Evolutionary conservation across 2,329 filamentous ascomycete species (phyloP), one percentile per base, ranked within the genome.

Genomic region (Aspergillus novoparasiticus): DNA sequence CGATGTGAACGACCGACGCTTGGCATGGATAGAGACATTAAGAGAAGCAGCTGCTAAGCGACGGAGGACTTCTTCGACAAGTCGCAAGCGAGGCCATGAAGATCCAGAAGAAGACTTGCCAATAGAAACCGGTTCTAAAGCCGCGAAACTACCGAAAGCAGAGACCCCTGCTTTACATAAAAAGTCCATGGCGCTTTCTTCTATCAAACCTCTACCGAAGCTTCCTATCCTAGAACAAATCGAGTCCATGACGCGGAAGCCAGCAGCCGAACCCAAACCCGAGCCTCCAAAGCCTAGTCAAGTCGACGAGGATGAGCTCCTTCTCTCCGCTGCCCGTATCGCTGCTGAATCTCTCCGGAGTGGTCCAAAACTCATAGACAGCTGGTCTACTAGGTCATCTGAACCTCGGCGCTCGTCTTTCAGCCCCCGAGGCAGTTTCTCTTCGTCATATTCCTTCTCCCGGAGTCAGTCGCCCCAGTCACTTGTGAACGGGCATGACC

Each of bases 291-390:
- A 68, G 58, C 66, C 66, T 23, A 67, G 60, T 54, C 71, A 75
- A 61, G 72, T 80, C 43, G 77, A 81, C 43, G 75, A 80, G 64
- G 79, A 81, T 55, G 79, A 81, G 66, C 68, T 81, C 11, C 72
- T 80, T 14, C 71, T 81, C 21, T 78, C 72, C 32, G 76, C 77
- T 6, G 79, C 79, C 11, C 76, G 79, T 11, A 79, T 81, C 48
- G 75, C 76, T 23, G 78, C 78, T 10, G 76, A 79, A 60, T 71
- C 75, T n/a, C 55, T 81, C 10, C 71, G 77, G 10, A 76, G 68
- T 21, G 78, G 78, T 1, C 75, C 75, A 10, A 72, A 65, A 8
- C 70, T 80, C 39, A 68, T 76, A 41, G 73, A 76, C 30, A 67
- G 61, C 39, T 66, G 66, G 53, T 59, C 68, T 8, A 56, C 68